Percentiles rank a stretch among this genome's conserved stretches.
These are phyloP conservation scores for Dicorynia guianensis DNA, from an alignment of 306 rosid genomes.

Conservation along the genomic window DNA sequence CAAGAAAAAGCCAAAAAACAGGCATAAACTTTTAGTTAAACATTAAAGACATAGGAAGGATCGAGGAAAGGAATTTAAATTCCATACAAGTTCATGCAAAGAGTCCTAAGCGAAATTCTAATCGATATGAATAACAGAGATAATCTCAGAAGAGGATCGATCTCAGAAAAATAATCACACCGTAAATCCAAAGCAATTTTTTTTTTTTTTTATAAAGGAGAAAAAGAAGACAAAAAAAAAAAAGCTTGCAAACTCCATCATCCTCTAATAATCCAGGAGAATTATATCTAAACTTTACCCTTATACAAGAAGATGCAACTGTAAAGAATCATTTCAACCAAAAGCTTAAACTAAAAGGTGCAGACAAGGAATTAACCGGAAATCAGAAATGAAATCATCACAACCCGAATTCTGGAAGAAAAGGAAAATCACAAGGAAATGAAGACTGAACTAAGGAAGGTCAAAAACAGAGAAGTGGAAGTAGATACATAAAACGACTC, in stretches of 20 bases:
- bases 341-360: conserved; percentile 13
- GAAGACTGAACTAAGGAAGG: neutral
- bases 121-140: conserved; percentile 27
- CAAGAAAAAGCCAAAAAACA: neutral
- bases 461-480: conserved; percentile 1
- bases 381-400: conserved; percentile 58
- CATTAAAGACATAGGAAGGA: conserved; percentile 48
- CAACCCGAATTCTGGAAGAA: conserved; percentile 36
- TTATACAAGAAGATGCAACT: neutral
- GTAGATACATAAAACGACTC: conserved; percentile 34
- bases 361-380: conserved; percentile 1
- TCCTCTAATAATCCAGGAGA: conserved; percentile 4
- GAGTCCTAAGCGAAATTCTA: conserved; percentile 31
- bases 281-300: neutral
- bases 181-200: neutral
- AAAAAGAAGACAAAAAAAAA: no score
- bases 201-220: neutral
- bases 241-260: conserved; percentile 26
- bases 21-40: conserved; percentile 42
- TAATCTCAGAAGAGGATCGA: conserved; percentile 45
- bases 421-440: conserved; percentile 24
- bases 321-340: neutral
- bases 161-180: conserved; percentile 44
- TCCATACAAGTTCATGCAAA: conserved; percentile 25
- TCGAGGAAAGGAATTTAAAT: conserved; percentile 32